A percentile compares a stretch with the other conserved stretches of the same genome.
Evolutionary conservation across 768 basidiomycete genomes (phyloP).

Genomic region (Collybia mongolica): DNA sequence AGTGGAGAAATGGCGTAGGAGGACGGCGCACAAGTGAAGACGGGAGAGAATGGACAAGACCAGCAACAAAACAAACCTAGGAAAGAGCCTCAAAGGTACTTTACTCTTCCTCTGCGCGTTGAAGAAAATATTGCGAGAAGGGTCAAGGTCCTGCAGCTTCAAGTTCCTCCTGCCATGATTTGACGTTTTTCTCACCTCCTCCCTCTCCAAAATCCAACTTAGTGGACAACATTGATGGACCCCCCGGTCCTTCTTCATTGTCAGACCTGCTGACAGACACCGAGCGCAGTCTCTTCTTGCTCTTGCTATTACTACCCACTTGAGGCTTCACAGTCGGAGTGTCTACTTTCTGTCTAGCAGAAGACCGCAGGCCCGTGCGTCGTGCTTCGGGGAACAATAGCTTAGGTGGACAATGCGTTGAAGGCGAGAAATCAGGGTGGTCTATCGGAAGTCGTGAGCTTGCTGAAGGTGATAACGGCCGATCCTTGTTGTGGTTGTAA

Average conservation of each 20-base stretch:
- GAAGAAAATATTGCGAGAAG: background rate
- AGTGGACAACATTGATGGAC: slow-evolving; percentile 16
- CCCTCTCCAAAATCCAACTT: slow-evolving; percentile 23
- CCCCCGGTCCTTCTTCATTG: slow-evolving; percentile 16
- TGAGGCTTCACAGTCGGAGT: slow-evolving; percentile 9
- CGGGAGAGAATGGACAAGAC: background rate
- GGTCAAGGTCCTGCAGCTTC: background rate
- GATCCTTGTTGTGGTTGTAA: slow-evolving; percentile 42
- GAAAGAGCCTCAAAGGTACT: background rate
- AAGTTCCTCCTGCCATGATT: background rate
- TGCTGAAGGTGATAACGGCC: slow-evolving; percentile 41
- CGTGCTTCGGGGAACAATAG: slow-evolving; percentile 48
- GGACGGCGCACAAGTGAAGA: background rate
- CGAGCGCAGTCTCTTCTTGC: slow-evolving; percentile 9
- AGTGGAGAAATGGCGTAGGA: background rate
- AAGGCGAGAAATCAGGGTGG: slow-evolving; percentile 66
- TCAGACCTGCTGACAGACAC: slow-evolving; percentile 18
- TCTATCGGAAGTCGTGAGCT: slow-evolving; percentile 55
- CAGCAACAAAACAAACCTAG: background rate
- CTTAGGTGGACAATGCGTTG: slow-evolving; percentile 52
- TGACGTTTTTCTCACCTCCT: slow-evolving; percentile 5
- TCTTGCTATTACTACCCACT: slow-evolving; percentile 5
- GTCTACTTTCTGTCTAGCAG: slow-evolving; percentile 1
- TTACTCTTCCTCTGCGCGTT: background rate
- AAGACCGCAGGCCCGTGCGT: slow-evolving; percentile 1